A percentile compares a stretch with the other conserved stretches of the same genome.
These are phyloP conservation scores for Cnidoscolus chayamansa DNA, from an alignment of 441 rosid genomes.

Conservation along the genomic window DNA sequence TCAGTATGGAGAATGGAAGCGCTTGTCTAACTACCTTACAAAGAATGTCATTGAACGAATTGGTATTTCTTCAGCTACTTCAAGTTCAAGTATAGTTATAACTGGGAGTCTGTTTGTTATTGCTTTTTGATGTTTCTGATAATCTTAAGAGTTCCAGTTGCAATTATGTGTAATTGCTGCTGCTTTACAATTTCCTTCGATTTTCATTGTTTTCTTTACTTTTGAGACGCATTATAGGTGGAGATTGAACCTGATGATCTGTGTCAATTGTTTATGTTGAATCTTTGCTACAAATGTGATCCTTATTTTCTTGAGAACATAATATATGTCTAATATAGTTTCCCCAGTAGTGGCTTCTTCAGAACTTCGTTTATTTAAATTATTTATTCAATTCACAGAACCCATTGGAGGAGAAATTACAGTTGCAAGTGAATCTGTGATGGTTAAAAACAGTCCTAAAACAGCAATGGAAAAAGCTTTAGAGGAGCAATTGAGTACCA, in stretches of 20 bases:
- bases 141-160: not conserved
- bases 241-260: not conserved
- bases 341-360: not conserved
- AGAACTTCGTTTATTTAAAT: slow-evolving; percentile 12
- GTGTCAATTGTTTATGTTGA: not conserved
- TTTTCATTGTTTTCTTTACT: not conserved
- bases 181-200: not conserved
- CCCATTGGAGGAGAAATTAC: slow-evolving; percentile 91
- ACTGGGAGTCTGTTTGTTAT: not conserved
- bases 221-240: not conserved
- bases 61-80: slow-evolving; percentile 38
- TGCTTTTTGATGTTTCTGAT: slow-evolving; percentile 5
- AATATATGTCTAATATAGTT: not conserved
- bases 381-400: slow-evolving; percentile 41
- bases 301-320: not conserved
- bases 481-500: slow-evolving; percentile 59
- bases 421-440: slow-evolving; percentile 53
- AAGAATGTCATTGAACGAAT: slow-evolving; percentile 51
- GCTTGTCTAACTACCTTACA: slow-evolving; percentile 56
- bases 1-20: slow-evolving; percentile 69
- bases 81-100: slow-evolving; percentile 13
- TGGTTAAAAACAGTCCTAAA: slow-evolving; percentile 40
- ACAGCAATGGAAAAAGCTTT: slow-evolving; percentile 60
- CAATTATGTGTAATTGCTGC: not conserved
- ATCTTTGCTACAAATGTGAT: not conserved